Base-by-base conservation (phyloP, 441 rosid genomes). In the Populus trichocarpa region DNA sequence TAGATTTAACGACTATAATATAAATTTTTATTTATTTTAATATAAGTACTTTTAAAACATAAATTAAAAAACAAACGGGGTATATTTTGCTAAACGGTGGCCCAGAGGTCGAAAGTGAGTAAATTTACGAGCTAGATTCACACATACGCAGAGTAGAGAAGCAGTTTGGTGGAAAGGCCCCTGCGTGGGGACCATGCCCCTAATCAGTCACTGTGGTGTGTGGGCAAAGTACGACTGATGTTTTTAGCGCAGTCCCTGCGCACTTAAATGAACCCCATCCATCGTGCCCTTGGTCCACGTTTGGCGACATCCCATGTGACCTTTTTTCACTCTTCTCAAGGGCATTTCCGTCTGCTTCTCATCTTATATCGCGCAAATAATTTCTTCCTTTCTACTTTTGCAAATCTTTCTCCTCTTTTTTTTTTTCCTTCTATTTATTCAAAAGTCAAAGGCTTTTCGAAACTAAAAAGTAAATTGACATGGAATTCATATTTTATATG, bases 231-330 rank as follows among this genome's bases (percentile, higher is more conserved):
- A 76, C 84, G 73, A 73, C 76, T 72, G 74, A 77, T 83, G 78
- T 72, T 53, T 16, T 53, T 78, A 20, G 50, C 14, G 84, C 77
- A 81, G 84, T 76, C 2, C 35, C 16, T 42, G 32, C 32, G 11
- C 57, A 0, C 61, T n/a, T 67, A 23, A 75, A 23, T 80, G 73
- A 83, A 59, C 71, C 72, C 57, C 26, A 4, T 8, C 78, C 36
- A 77, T 77, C 75, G 13, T 67, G 53, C 46, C 71, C 26, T 8
- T 38, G 80, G 73, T 70, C 83, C 87, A 70, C 72, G 38, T 59
- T 67, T 59, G 32, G 61, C 66, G 84, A 76, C 92, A 87, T 77
- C 86, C 87, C 92, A 88, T 78, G 91, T 88, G 91, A 77, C 23
- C 64, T n/a, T 72, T 70, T 77, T 23, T 5, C 2, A n/a, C 23